Percentiles rank a stretch among this genome's conserved stretches.
These are phyloP conservation scores for sunflower (Helianthus annuus) DNA, from an alignment of 129 eudicot genomes.

Conservation along the genomic window HanXRQr2.0-SUNRISE NC_035438.2:144335341-144335840, in stretches of 20 bases:
- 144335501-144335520: not conserved
- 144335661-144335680: not conserved
- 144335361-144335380: not conserved
- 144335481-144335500: not conserved
- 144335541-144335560: constrained; percentile 1
- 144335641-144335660: not conserved
- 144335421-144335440: not conserved
- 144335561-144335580: not conserved
- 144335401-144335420: not conserved
- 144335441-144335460: not conserved
- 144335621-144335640: not conserved
- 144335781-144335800: not conserved
- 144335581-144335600: too few relatives aligned
- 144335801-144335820: not conserved
- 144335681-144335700: not conserved
- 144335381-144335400: not conserved
- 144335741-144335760: not conserved
- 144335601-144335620: not conserved
- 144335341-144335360: not conserved
- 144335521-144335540: constrained; percentile 1
- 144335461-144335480: not conserved
- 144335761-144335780: constrained; percentile 3
- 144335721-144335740: not conserved
- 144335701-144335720: not conserved
- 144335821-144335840: not conserved